phyloP scores from a whole-genome alignment of 1,284 basidiomycete species.

The Sporisorium scitamineum region DNA sequence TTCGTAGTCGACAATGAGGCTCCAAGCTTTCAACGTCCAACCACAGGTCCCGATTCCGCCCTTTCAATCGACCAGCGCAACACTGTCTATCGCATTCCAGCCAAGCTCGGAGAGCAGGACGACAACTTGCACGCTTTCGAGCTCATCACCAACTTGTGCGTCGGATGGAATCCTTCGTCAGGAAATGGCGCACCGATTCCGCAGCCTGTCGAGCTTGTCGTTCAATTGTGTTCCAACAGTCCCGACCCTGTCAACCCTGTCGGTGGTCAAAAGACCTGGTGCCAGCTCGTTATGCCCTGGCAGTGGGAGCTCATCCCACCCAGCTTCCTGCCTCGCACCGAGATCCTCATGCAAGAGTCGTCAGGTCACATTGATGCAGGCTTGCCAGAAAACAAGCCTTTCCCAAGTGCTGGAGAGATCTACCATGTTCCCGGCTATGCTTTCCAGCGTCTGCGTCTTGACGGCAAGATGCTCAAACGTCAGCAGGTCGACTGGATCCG shows the following conservation, averaged over 20 bases:
- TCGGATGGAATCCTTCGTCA: slow-evolving; percentile 47
- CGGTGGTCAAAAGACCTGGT: slow-evolving; percentile 16
- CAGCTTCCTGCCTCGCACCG: slow-evolving; percentile 38
- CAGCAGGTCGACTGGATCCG: slow-evolving; percentile 50
- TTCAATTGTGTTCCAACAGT: slow-evolving; percentile 35
- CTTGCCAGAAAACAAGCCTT: slow-evolving; percentile 24
- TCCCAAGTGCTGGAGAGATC: slow-evolving; percentile 44
- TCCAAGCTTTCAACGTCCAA: slow-evolving; percentile 7
- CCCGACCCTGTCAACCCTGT: slow-evolving; percentile 36
- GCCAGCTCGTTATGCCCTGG: slow-evolving; percentile 47
- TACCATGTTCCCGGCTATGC: slow-evolving; percentile 50
- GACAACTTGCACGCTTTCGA: slow-evolving; percentile 46
- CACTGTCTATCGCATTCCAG: slow-evolving; percentile 26
- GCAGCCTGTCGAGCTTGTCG: slow-evolving; percentile 50
- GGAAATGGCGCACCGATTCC: slow-evolving; percentile 35
- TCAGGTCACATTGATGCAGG: slow-evolving; percentile 7
- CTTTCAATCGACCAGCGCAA: slow-evolving; percentile 4
- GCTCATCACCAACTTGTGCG: slow-evolving; percentile 59
- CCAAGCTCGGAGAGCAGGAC: slow-evolving; percentile 19
- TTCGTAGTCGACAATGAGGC: slow-evolving; percentile 31
- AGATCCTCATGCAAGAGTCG: slow-evolving; percentile 17
- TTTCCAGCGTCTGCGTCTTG: slow-evolving; percentile 49
- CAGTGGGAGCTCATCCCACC: slow-evolving; percentile 53
- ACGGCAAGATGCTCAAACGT: slow-evolving; percentile 29
- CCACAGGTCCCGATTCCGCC: slow-evolving; percentile 14